Evolutionary conservation across 2,329 filamentous ascomycete genomes (phyloP).

Genomic region (Beauveria sp.): DNA sequence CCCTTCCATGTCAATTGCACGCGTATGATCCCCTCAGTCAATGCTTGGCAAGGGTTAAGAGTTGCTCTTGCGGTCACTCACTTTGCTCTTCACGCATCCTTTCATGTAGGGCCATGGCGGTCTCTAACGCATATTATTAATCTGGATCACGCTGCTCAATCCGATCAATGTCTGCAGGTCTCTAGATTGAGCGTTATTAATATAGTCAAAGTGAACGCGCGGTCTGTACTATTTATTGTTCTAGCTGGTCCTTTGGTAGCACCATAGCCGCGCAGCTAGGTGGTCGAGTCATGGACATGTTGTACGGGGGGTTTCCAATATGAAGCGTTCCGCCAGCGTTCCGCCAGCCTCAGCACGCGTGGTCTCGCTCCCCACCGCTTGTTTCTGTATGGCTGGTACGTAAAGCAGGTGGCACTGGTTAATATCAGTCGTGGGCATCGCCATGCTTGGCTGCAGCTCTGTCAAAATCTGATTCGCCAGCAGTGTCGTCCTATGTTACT

Average conservation of each 20-base stretch:
- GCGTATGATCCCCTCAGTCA: background rate
- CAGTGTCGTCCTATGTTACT: background rate
- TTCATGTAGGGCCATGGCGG: background rate
- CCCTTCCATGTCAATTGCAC: background rate
- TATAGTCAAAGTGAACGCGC: background rate
- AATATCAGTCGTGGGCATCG: background rate
- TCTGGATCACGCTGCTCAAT: background rate
- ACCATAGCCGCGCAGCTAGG: background rate
- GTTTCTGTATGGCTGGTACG: background rate
- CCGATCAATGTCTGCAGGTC: background rate
- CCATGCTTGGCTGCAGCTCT: background rate
- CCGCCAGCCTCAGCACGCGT: background rate
- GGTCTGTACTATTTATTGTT: background rate
- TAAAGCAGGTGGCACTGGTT: background rate
- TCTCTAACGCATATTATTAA: background rate
- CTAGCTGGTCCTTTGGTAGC: background rate
- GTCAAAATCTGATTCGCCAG: background rate
- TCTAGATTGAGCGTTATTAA: background rate
- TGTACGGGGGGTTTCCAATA: background rate
- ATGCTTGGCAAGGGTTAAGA: background rate
- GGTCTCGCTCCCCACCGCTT: background rate
- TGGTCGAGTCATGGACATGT: background rate
- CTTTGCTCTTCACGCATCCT: background rate
- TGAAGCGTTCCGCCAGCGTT: background rate
- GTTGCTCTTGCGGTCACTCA: background rate